A percentile compares a stretch with the other conserved stretches of the same genome.
phyloP scores from a whole-genome alignment of 2,329 filamentous ascomycete species.

The Aureobasidium leucospermi region DNA sequence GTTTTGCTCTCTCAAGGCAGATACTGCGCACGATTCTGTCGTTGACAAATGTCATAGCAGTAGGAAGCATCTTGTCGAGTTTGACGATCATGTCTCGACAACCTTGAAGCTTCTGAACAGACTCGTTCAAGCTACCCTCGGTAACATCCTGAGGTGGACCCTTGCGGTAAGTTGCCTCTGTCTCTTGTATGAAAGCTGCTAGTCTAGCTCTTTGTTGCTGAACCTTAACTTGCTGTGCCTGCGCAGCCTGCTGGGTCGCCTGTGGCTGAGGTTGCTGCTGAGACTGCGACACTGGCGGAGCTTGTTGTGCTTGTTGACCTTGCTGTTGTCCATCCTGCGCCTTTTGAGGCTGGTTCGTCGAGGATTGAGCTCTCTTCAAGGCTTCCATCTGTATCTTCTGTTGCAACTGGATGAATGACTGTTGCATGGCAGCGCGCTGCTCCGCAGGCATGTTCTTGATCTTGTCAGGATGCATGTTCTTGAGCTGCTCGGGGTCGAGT shows the following conservation, averaged over 20 bases:
- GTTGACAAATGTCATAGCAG: constrained; percentile 19
- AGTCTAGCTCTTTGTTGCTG: constrained; percentile 8
- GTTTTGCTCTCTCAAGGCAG: constrained; percentile 21
- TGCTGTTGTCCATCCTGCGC: neutral
- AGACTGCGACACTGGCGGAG: neutral
- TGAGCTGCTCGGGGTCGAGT: constrained; percentile 9
- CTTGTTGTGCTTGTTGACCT: neutral
- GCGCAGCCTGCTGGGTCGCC: neutral
- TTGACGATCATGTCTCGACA: constrained; percentile 18
- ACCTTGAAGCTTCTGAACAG: constrained; percentile 17
- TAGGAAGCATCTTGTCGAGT: constrained; percentile 22
- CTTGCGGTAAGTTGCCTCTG: constrained; percentile 17
- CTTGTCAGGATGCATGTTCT: constrained; percentile 19
- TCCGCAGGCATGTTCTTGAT: constrained; percentile 21
- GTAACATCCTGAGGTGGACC: constrained; percentile 23
- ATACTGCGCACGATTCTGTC: constrained; percentile 18
- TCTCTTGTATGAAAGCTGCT: neutral
- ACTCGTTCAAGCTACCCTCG: constrained; percentile 17
- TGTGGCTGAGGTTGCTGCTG: constrained; percentile 18
- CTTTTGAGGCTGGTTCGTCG: constrained; percentile 11
- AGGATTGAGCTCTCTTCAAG: constrained; percentile 22
- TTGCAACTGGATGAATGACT: constrained; percentile 21
- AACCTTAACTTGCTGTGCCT: neutral
- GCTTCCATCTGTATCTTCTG: constrained; percentile 22
- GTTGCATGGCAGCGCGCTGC: constrained; percentile 15